Evolutionary conservation across 441 rosid genomes (phyloP).

Genomic region (Gossypium davidsonii): DNA sequence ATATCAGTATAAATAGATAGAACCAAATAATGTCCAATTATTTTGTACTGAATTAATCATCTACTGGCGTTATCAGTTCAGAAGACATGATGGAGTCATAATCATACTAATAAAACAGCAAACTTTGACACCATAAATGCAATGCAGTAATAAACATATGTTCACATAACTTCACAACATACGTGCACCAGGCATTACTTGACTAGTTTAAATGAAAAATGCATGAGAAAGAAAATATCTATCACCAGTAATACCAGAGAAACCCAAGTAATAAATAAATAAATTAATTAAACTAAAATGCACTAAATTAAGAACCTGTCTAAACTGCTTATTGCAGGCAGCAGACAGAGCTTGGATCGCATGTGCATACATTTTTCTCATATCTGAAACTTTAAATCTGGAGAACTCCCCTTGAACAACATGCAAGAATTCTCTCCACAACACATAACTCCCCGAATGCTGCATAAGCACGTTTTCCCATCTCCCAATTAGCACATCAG

Average conservation of each 20-base stretch:
- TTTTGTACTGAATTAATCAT: background rate
- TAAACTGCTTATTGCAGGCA: slow-evolving; percentile 75
- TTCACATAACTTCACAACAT: background rate
- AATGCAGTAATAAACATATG: background rate
- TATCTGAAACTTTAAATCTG: slow-evolving; percentile 82
- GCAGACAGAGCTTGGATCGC: slow-evolving; percentile 82
- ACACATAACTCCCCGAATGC: slow-evolving; percentile 60
- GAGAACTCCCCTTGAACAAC: slow-evolving; percentile 84
- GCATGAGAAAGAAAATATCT: background rate
- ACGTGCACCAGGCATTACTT: background rate
- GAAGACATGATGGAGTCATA: background rate
- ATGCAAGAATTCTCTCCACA: slow-evolving; percentile 81
- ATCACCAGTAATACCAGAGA: background rate
- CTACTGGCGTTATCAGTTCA: background rate
- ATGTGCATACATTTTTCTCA: slow-evolving; percentile 84
- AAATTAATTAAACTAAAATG: background rate
- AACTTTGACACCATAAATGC: background rate
- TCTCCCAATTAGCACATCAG: slow-evolving; percentile 64
- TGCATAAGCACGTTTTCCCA: slow-evolving; percentile 75
- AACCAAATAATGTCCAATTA: background rate
- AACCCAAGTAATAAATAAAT: background rate
- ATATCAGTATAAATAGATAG: background rate
- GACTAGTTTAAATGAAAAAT: background rate
- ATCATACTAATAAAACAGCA: background rate
- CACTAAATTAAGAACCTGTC: slow-evolving; percentile 80